Evolutionary conservation across 257 asterid genomes (phyloP).

Genomic region (Anisodus acutangulus): DNA sequence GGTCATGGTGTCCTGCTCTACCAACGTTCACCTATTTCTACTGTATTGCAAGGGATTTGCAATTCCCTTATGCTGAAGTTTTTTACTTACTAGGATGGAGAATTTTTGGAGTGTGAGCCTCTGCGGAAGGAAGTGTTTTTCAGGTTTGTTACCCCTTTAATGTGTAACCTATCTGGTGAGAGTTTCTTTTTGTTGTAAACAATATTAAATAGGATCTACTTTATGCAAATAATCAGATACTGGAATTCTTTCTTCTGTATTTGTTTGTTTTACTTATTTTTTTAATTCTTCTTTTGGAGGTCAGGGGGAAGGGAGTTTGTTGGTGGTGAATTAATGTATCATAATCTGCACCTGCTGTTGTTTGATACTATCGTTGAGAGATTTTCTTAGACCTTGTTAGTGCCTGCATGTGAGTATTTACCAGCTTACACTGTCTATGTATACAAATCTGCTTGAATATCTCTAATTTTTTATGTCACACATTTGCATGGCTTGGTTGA

Average conservation of each 20-base stretch:
- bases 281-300: neutral
- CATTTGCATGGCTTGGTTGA: neutral
- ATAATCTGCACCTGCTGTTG: neutral
- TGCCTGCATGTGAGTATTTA: neutral
- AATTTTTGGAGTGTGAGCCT: neutral
- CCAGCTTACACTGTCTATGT: slow-evolving; percentile 12
- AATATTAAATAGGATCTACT: neutral
- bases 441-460: neutral
- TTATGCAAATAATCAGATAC: neutral
- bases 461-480: neutral
- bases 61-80: neutral
- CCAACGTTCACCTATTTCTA: neutral
- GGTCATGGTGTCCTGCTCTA: neutral
- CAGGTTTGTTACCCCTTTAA: slow-evolving; percentile 4
- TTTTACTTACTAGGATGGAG: neutral
- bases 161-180: slow-evolving; percentile 17
- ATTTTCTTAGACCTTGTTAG: neutral
- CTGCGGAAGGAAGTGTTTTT: neutral
- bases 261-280: neutral
- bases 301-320: neutral
- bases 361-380: neutral
- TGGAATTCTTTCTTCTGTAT: neutral
- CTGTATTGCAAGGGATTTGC: neutral
- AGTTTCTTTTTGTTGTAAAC: slow-evolving; percentile 5
- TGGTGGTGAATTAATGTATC: slow-evolving; percentile 20